Evolutionary conservation across 176 grass and related monocot genomes (phyloP), one percentile per base, ranked within the genome.

Genomic region (Hyparrhenia diplandra): DNA sequence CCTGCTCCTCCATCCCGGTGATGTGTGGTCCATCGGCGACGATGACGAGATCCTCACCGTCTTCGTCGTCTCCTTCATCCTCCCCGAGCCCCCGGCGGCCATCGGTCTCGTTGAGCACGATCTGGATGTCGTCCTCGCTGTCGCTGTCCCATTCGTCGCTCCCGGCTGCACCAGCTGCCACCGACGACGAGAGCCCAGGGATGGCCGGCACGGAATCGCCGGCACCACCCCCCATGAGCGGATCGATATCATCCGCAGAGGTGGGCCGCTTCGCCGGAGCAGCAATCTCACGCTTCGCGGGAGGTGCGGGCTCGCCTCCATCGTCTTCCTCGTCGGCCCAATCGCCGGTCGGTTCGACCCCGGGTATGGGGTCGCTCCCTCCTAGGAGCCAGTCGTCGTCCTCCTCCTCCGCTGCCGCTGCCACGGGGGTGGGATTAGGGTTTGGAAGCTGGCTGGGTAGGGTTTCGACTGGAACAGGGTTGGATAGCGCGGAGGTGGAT

Each of bases 91-190:
- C 88, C 34, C 40, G 86, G 25, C 85, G 84, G 9, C 87, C 88
- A 49, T 90, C 87, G 17, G 85, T 83, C 71, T 99, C 97, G 70
- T 99, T 99, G 87, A 99, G 90, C 63, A 99, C 93, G 73, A 99
- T 99, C 87, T 93, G 85, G 51, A 99, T 84, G 85, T 99, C 97
- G 71, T 99, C 97, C 43, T 99, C 97, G 68, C 97, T 99, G 30
- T 99, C 97, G 55, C 93, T 99, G 52, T 98, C 92, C 90, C 85
- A 99, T 7, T 96, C 90, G 7, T 98, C 97, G 80, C 82, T 96
- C 43, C 81, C 92, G 8, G 64, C 58, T 17, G 87, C 74, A 7
- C 79, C 78, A 32, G 70, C 80, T 4, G 60, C 87, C 47, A 46
- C 83, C 14, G 83, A 75, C 0, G 71, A 76, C 29, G 89, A 90